Evolutionary conservation across 257 asterid species (phyloP).

Genomic region (Solanum medicagineum): DNA sequence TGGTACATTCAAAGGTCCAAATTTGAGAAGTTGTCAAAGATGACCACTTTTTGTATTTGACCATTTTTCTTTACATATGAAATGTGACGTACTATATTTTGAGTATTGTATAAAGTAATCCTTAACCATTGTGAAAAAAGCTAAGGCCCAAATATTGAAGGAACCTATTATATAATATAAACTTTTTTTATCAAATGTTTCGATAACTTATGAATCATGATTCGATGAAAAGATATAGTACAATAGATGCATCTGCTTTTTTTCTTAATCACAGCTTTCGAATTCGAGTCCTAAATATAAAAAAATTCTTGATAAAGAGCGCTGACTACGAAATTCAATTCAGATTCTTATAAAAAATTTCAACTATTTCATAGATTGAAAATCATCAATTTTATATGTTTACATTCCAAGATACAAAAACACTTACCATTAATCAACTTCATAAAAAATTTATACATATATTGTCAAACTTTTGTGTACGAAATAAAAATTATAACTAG

Average conservation of each 20-base stretch:
- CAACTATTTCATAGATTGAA: too few relatives aligned
- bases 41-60: neutral
- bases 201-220: too few relatives aligned
- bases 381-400: neutral
- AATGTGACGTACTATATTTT: neutral
- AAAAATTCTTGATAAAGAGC: too few relatives aligned
- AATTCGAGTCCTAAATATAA: too few relatives aligned
- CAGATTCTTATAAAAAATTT: too few relatives aligned
- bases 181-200: too few relatives aligned
- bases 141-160: neutral
- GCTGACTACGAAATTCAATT: too few relatives aligned
- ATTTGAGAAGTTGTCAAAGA: neutral
- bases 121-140: neutral
- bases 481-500: neutral
- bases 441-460: neutral
- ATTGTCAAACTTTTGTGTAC: neutral
- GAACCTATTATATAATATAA: neutral
- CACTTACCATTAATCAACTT: neutral
- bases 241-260: too few relatives aligned
- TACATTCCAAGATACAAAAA: neutral
- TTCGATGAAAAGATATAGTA: too few relatives aligned
- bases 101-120: neutral
- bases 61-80: neutral
- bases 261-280: too few relatives aligned
- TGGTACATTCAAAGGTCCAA: neutral